Evolutionary conservation across 169 alveolate genomes (phyloP).

Genomic region (Cryptosporidium xiaoi): DNA sequence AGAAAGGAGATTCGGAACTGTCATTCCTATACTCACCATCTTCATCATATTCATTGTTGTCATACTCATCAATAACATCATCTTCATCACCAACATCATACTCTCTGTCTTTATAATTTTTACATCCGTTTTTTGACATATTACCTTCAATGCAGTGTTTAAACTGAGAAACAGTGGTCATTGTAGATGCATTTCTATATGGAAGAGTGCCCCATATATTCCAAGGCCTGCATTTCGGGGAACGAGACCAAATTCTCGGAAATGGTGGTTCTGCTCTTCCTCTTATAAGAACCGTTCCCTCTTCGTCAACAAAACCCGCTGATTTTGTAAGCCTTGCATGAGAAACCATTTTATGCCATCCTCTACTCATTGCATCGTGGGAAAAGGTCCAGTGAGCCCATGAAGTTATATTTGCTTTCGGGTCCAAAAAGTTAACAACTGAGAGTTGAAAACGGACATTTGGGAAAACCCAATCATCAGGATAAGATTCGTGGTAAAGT

Average conservation of each 20-base stretch:
- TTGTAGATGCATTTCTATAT: conserved; percentile 75
- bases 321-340: conserved; percentile 88
- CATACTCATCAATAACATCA: too few species aligned
- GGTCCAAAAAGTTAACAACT: conserved; percentile 88
- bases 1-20: neutral
- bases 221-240: conserved; percentile 85
- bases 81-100: too few species aligned
- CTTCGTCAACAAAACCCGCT: conserved; percentile 90
- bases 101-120: too few species aligned
- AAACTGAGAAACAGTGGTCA: conserved; percentile 11
- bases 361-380: conserved; percentile 89
- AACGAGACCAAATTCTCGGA: conserved; percentile 88
- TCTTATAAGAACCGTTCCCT: conserved; percentile 88
- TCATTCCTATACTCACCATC: neutral
- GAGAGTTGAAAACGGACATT: conserved; percentile 91
- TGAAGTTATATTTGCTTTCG: conserved; percentile 89
- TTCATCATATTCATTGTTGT: too few species aligned
- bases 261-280: conserved; percentile 93
- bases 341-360: conserved; percentile 92
- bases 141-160: conserved; percentile 7
- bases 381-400: conserved; percentile 94
- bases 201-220: conserved; percentile 86
- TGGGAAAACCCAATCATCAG: conserved; percentile 92
- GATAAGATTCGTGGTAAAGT: conserved; percentile 89
- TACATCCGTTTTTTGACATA: neutral